phyloP scores from a whole-genome alignment of 2,329 filamentous ascomycete species.

The Aspergillus glaucus region DNA sequence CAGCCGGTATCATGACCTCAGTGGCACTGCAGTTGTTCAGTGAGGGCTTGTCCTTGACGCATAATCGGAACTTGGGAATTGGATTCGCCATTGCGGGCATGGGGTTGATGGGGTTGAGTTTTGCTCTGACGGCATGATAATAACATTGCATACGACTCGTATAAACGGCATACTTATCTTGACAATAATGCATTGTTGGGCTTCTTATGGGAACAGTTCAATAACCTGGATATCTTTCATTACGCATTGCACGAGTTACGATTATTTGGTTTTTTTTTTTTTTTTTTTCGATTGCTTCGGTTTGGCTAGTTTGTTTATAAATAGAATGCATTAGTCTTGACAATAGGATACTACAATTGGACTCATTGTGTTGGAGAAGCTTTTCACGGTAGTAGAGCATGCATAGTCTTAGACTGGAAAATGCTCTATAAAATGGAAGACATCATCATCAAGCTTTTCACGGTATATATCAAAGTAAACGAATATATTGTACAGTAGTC shows the following conservation, averaged over 20 bases:
- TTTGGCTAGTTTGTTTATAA: background rate
- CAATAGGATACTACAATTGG: background rate
- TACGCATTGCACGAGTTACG: slow-evolving; percentile 2
- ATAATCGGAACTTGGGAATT: slow-evolving; percentile 32
- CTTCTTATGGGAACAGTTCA: background rate
- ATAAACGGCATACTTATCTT: slow-evolving; percentile 2
- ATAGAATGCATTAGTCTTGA: slow-evolving; percentile 2
- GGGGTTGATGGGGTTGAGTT: slow-evolving; percentile 77
- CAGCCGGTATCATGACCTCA: slow-evolving; percentile 90
- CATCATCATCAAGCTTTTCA: background rate
- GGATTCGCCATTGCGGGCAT: slow-evolving; percentile 54
- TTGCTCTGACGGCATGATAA: slow-evolving; percentile 63
- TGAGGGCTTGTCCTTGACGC: slow-evolving; percentile 73
- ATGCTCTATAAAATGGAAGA: too few species aligned
- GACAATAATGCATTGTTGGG: background rate
- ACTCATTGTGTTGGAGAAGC: background rate
- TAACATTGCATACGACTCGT: background rate
- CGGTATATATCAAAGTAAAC: background rate
- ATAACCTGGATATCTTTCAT: background rate
- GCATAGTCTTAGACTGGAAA: too few species aligned
- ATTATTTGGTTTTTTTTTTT: slow-evolving; percentile 1
- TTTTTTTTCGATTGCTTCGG: background rate
- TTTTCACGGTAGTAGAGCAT: background rate
- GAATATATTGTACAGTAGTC: too few species aligned
- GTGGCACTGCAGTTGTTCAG: slow-evolving; percentile 85